Conservation (phyloP, 106 monocot species). For the Dendrobium officinale region DNA sequence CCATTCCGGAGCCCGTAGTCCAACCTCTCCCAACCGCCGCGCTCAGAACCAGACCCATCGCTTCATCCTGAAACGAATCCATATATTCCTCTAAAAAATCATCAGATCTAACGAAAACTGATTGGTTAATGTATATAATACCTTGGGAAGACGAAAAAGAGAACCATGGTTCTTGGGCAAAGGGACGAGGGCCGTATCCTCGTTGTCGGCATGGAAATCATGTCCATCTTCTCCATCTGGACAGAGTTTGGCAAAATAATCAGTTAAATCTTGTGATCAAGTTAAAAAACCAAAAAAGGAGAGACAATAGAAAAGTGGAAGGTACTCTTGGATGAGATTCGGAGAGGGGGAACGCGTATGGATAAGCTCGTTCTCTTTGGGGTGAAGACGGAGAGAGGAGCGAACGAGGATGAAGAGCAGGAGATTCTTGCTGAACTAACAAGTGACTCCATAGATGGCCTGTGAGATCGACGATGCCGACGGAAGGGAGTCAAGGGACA, state of each 20-base stretch:
- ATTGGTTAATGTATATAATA: background rate
- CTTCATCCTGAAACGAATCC: constrained; percentile 46
- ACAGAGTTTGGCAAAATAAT: background rate
- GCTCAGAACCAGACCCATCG: constrained; percentile 84
- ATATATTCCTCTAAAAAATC: background rate
- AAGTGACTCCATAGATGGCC: constrained; percentile 43
- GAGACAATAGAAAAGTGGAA: background rate
- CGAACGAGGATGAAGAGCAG: constrained; percentile 11
- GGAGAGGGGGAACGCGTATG: constrained; percentile 21
- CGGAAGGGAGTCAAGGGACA: background rate
- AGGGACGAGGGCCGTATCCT: constrained; percentile 20
- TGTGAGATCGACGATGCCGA: too few relatives aligned
- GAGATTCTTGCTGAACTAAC: constrained; percentile 28
- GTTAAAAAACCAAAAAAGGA: background rate
- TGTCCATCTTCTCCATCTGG: constrained; percentile 37
- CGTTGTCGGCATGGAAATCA: constrained; percentile 39
- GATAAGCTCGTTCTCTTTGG: constrained; percentile 16
- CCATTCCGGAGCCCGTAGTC: constrained; percentile 97
- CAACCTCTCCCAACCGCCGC: constrained; percentile 84
- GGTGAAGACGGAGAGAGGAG: constrained; percentile 36
- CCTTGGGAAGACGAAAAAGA: constrained; percentile 59
- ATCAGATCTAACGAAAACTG: background rate
- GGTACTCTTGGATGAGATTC: constrained; percentile 42
- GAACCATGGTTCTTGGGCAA: constrained; percentile 25
- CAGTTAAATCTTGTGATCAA: background rate